Evolutionary conservation across 2,329 filamentous ascomycete species (phyloP).

Genomic region (Simplicillium sp.): DNA sequence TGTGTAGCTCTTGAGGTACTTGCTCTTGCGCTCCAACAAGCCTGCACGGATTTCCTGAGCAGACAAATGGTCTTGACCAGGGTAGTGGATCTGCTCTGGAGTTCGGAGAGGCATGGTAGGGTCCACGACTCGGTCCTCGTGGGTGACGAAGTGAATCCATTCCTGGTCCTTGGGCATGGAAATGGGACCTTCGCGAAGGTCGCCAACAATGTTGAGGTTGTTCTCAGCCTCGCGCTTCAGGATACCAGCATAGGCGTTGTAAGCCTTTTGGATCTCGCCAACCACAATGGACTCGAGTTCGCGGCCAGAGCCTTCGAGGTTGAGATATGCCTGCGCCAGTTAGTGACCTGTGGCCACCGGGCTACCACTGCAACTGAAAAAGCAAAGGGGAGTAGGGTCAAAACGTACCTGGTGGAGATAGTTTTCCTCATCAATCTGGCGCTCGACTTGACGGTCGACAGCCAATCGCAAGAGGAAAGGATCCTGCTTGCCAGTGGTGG

Average conservation of each 20-base stretch:
- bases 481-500: conserved; percentile 75
- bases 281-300: conserved; percentile 96
- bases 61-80: conserved; percentile 76
- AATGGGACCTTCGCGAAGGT: conserved; percentile 74
- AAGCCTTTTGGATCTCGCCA: conserved; percentile 95
- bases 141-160: conserved; percentile 74
- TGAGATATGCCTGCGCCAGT: conserved; percentile 67
- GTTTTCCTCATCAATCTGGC: conserved; percentile 93
- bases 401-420: conserved; percentile 75
- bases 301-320: conserved; percentile 85
- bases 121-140: conserved; percentile 79
- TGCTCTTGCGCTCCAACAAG: conserved; percentile 93
- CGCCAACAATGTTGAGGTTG: conserved; percentile 67
- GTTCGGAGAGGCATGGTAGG: conserved; percentile 70
- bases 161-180: conserved; percentile 92
- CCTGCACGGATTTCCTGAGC: conserved; percentile 80
- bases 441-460: conserved; percentile 84
- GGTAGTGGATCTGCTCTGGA: conserved; percentile 78
- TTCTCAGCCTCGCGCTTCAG: conserved; percentile 85
- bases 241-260: conserved; percentile 87
- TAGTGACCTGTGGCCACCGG: conserved; percentile 10
- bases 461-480: conserved; percentile 79
- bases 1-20: conserved; percentile 95
- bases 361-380: background rate
- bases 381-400: background rate